Percentiles rank a stretch among this genome's conserved stretches.
Evolutionary conservation across 108 stramenopile genomes (phyloP).

Genomic region (Skeletonema marinoi): DNA sequence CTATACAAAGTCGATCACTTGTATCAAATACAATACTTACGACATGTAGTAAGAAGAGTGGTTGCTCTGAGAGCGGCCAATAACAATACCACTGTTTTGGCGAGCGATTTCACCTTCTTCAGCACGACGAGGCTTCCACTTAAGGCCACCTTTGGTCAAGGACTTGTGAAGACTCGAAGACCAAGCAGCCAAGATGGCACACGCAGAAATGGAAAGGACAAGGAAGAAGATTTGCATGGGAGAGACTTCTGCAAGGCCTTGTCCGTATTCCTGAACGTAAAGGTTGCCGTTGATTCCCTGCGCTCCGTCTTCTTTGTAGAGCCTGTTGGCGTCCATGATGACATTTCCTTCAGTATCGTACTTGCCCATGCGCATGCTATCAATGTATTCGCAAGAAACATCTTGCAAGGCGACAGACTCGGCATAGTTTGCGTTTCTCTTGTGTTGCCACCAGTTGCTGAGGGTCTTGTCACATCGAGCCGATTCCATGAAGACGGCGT

Average conservation of each 20-base stretch:
- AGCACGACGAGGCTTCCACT: constrained; percentile 37
- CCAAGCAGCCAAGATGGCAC: constrained; percentile 25
- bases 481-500: constrained; percentile 50
- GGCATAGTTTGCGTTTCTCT: constrained; percentile 39
- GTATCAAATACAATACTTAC: not conserved
- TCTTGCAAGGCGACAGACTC: constrained; percentile 35
- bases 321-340: constrained; percentile 2
- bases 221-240: constrained; percentile 38
- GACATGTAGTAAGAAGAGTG: constrained; percentile 30
- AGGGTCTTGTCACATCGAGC: constrained; percentile 81
- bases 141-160: constrained; percentile 11
- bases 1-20: not conserved
- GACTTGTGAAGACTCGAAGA: constrained; percentile 18
- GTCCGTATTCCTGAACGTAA: no score
- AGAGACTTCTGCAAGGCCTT: constrained; percentile 13
- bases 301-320: no score
- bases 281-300: no score
- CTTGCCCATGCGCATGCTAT: constrained; percentile 61
- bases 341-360: constrained; percentile 81
- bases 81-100: constrained; percentile 17
- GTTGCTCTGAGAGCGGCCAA: constrained; percentile 21
- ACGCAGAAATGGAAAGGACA: constrained; percentile 9
- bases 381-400: constrained; percentile 70
- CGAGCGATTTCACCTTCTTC: not conserved
- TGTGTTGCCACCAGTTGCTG: constrained; percentile 13